phyloP scores from a whole-genome alignment of 2,329 filamentous ascomycete genomes.

The Xylaria sp. region DNA sequence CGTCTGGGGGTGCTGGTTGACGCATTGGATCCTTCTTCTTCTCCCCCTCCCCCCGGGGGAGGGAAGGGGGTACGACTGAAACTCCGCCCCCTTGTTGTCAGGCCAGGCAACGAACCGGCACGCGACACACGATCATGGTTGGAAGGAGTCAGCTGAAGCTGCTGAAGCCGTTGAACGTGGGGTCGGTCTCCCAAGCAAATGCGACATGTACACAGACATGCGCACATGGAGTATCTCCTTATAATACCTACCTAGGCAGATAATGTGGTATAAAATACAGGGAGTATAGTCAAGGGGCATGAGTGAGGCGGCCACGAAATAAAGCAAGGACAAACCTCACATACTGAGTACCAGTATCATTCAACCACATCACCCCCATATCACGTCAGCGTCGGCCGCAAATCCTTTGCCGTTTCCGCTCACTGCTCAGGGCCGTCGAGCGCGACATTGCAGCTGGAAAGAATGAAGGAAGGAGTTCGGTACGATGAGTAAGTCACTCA shows the following conservation, averaged over 20 bases:
- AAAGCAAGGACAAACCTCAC: neutral
- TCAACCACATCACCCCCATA: constrained; percentile 16
- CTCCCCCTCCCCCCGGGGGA: no score
- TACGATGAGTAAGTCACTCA: no score
- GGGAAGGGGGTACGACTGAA: neutral
- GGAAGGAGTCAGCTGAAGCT: constrained; percentile 24
- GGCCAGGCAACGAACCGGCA: constrained; percentile 25
- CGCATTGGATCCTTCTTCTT: neutral
- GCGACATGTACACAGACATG: neutral
- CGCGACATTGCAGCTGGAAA: neutral
- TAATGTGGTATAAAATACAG: no score
- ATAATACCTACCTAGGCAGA: no score
- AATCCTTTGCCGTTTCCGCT: constrained; percentile 4
- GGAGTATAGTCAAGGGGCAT: no score
- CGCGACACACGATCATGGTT: constrained; percentile 26
- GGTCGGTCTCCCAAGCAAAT: constrained; percentile 23
- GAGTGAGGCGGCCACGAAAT: neutral
- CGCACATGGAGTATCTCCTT: no score
- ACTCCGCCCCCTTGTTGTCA: constrained; percentile 1
- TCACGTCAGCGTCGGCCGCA: constrained; percentile 26
- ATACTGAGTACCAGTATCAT: neutral
- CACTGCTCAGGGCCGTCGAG: neutral
- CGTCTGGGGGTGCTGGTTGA: neutral
- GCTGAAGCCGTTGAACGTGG: constrained; percentile 28
- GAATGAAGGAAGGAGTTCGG: neutral